These are phyloP conservation scores for Tylopilus sp. DNA, from an alignment of 768 basidiomycete genomes.

Conservation along the genomic window DNA sequence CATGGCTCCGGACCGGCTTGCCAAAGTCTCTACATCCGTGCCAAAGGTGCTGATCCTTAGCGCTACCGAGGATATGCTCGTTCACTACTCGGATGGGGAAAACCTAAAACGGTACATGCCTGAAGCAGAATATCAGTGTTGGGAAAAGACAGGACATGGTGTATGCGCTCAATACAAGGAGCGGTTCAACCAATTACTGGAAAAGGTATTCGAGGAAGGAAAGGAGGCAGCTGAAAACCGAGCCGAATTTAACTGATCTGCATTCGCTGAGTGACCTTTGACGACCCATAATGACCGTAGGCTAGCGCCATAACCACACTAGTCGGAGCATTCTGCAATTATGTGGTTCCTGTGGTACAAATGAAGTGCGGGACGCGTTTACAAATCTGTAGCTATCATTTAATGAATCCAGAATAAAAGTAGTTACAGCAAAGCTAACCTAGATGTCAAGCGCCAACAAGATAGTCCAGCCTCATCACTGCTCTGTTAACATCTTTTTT, in stretches of 20 bases:
- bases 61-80: conserved; percentile 62
- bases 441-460: not conserved
- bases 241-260: too few relatives aligned
- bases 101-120: conserved; percentile 56
- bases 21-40: conserved; percentile 47
- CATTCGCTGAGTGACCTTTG: not conserved
- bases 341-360: too few relatives aligned
- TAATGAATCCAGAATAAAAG: not conserved
- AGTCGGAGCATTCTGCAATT: too few relatives aligned
- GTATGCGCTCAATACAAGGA: conserved; percentile 47
- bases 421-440: not conserved
- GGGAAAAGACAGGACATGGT: conserved; percentile 64
- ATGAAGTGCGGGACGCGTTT: too few relatives aligned
- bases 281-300: not conserved
- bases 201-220: conserved; percentile 56
- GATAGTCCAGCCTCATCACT: conserved; percentile 6
- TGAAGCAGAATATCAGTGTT: conserved; percentile 52
- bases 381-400: not conserved
- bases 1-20: conserved; percentile 47
- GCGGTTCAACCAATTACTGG: conserved; percentile 55
- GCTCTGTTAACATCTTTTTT: conserved; percentile 39
- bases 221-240: not conserved
- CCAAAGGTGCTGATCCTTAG: conserved; percentile 69
- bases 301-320: not conserved
- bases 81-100: conserved; percentile 48